Evolutionary conservation across 768 basidiomycete genomes (phyloP).

Genomic region (Lactarius evosmus): DNA sequence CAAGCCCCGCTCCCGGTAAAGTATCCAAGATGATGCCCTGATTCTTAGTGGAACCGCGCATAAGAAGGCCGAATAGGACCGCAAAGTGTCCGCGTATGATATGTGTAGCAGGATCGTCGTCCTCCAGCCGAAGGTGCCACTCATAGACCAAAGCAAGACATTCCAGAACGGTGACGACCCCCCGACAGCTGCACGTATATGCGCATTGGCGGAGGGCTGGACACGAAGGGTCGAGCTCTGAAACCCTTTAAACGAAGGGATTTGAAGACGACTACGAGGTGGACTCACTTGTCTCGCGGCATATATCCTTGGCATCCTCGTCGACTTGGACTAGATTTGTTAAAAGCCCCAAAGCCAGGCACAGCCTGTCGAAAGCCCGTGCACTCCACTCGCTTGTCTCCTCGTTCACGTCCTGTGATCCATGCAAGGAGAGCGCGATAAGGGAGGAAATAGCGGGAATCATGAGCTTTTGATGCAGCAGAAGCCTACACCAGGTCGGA

Average conservation of each 20-base stretch:
- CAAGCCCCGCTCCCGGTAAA: slow-evolving; percentile 39
- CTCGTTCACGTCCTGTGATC: slow-evolving; percentile 23
- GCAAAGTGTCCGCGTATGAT: slow-evolving; percentile 74
- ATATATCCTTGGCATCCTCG: slow-evolving; percentile 44
- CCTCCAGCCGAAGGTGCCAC: slow-evolving; percentile 36
- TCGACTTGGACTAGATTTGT: slow-evolving; percentile 70
- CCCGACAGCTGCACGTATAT: slow-evolving; percentile 50
- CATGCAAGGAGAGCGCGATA: slow-evolving; percentile 41
- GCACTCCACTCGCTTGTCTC: slow-evolving; percentile 34
- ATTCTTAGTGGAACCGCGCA: slow-evolving; percentile 36
- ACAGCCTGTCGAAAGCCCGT: slow-evolving; percentile 63
- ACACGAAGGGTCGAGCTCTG: slow-evolving; percentile 55
- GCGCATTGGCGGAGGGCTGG: slow-evolving; percentile 49
- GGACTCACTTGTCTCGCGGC: slow-evolving; percentile 50
- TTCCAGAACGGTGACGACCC: slow-evolving; percentile 45
- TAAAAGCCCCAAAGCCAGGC: slow-evolving; percentile 69
- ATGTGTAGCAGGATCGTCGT: slow-evolving; percentile 33
- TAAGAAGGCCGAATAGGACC: slow-evolving; percentile 61
- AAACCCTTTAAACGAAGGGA: not conserved
- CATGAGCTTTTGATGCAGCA: slow-evolving; percentile 47
- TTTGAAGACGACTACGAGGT: slow-evolving; percentile 1
- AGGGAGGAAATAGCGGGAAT: slow-evolving; percentile 49
- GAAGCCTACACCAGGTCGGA: slow-evolving; percentile 49
- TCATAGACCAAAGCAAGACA: slow-evolving; percentile 51
- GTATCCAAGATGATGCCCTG: slow-evolving; percentile 35